These are phyloP conservation scores for Litchi chinensis DNA, from an alignment of 345 rosid species.

Conservation along the genomic window DNA sequence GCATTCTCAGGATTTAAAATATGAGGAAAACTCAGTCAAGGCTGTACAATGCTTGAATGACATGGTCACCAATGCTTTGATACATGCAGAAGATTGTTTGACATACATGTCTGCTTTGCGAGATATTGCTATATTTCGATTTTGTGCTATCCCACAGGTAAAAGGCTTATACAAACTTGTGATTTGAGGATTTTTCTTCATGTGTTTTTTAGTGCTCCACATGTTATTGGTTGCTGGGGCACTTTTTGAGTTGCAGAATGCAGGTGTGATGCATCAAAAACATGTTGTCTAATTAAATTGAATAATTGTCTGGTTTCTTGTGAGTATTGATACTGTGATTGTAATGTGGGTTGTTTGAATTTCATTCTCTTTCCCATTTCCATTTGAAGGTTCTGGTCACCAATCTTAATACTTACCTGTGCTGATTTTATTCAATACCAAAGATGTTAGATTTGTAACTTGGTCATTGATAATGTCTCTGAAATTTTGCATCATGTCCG, in stretches of 20 bases:
- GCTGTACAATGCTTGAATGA: conserved; percentile 95
- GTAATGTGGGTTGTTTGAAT: background rate
- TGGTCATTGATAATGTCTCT: background rate
- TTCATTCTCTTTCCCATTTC: background rate
- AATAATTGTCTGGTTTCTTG: background rate
- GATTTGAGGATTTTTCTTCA: background rate
- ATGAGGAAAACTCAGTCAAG: conserved; percentile 75
- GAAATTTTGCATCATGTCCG: background rate
- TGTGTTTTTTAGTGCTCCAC: background rate
- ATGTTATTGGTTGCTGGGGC: background rate
- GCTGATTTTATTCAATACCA: background rate
- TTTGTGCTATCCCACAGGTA: conserved; percentile 96
- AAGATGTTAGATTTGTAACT: background rate
- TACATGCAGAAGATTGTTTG: conserved; percentile 77
- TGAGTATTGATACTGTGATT: background rate
- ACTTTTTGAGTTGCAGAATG: background rate
- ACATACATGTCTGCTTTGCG: conserved; percentile 65
- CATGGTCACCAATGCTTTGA: conserved; percentile 85
- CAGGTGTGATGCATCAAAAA: background rate
- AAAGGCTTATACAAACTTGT: background rate
- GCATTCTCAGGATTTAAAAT: conserved; percentile 71
- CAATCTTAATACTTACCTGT: background rate
- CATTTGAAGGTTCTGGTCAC: background rate
- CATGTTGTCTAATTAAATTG: conserved; percentile 2
- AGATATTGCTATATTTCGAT: conserved; percentile 76